Percentiles rank a stretch among this genome's conserved stretches.
These are phyloP conservation scores for Entomophthora muscae DNA, from an alignment of 371 early-diverging fungal genomes.

Conservation along the genomic window DNA sequence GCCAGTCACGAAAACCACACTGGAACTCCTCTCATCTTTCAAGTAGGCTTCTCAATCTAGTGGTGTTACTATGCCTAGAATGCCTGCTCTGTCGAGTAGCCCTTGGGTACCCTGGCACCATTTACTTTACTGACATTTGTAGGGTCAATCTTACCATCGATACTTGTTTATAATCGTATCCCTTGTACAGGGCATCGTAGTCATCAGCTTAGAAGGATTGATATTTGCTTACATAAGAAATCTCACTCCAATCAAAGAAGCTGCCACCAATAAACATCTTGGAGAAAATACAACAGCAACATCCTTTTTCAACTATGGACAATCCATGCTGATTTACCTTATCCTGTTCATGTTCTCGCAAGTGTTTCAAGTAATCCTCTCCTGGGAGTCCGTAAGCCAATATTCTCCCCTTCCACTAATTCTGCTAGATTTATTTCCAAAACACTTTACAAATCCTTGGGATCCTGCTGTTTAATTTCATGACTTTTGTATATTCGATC, in stretches of 20 bases:
- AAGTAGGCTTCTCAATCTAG: too few relatives aligned
- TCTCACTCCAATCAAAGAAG: neutral
- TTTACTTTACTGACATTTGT: neutral
- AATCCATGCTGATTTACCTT: slow-evolving; percentile 1
- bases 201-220: slow-evolving; percentile 3
- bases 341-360: slow-evolving; percentile 1
- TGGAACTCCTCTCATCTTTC: too few relatives aligned
- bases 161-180: slow-evolving; percentile 1
- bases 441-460: slow-evolving; percentile 82
- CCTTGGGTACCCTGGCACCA: neutral
- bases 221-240: neutral
- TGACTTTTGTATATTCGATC: slow-evolving; percentile 55
- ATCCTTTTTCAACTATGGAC: neutral
- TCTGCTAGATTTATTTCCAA: slow-evolving; percentile 40
- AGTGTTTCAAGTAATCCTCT: neutral
- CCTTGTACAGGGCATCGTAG: neutral
- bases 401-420: neutral
- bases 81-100: neutral
- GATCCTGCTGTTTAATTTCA: slow-evolving; percentile 58
- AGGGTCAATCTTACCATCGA: neutral
- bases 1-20: too few relatives aligned
- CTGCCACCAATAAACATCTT: too few relatives aligned
- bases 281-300: neutral
- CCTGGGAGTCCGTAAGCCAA: slow-evolving; percentile 1
- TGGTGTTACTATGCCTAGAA: neutral